Conservation (phyloP, 1,139 yeast genomes). For the Suhomyces bribrorum region DNA sequence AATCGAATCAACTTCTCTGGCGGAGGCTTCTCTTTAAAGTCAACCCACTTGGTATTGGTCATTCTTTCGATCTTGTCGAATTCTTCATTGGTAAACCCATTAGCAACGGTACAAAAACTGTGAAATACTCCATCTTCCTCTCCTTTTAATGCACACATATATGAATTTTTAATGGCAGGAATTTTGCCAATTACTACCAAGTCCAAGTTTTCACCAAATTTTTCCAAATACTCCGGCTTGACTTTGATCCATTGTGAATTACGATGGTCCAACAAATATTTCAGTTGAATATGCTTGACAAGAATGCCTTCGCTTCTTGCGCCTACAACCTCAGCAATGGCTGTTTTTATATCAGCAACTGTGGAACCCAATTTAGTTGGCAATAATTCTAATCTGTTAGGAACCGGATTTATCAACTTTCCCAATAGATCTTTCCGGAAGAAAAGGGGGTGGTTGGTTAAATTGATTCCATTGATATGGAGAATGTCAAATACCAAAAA, state of each 20-base stretch:
- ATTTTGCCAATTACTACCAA: slow-evolving; percentile 75
- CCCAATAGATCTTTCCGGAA: slow-evolving; percentile 57
- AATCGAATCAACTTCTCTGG: slow-evolving; percentile 51
- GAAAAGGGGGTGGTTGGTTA: slow-evolving; percentile 55
- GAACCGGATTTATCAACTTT: slow-evolving; percentile 48
- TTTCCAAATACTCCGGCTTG: slow-evolving; percentile 86
- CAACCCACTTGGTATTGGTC: slow-evolving; percentile 65
- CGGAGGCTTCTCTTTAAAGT: slow-evolving; percentile 39
- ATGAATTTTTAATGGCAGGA: slow-evolving; percentile 73
- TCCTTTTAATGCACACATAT: slow-evolving; percentile 65
- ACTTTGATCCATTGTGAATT: slow-evolving; percentile 76
- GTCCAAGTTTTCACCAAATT: slow-evolving; percentile 86
- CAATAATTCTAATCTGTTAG: slow-evolving; percentile 59
- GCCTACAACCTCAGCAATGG: slow-evolving; percentile 60
- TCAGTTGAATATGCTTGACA: slow-evolving; percentile 62
- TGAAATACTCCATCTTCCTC: slow-evolving; percentile 32
- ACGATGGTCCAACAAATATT: slow-evolving; percentile 62
- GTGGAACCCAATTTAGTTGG: slow-evolving; percentile 45
- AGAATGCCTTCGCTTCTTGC: slow-evolving; percentile 81
- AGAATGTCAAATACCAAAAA: slow-evolving; percentile 73
- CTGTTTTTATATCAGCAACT: slow-evolving; percentile 53
- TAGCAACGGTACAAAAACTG: slow-evolving; percentile 80
- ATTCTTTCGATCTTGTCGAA: slow-evolving; percentile 57
- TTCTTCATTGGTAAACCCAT: slow-evolving; percentile 73
- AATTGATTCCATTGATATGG: slow-evolving; percentile 61